These are phyloP conservation scores for Boletus smithii DNA, from an alignment of 1,284 basidiomycete genomes.

Conservation along the genomic window DNA sequence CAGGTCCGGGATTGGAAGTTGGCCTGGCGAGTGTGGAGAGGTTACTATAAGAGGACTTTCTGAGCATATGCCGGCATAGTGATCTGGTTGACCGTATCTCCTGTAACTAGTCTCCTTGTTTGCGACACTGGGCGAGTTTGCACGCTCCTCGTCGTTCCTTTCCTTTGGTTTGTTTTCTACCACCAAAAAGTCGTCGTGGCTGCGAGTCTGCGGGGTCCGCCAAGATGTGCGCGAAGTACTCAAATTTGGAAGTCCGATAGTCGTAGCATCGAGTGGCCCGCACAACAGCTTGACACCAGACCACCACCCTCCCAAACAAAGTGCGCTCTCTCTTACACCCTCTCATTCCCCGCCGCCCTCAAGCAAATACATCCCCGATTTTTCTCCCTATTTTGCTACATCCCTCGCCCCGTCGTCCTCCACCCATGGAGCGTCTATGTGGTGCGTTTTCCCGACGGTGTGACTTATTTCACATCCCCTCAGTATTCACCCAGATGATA, in stretches of 20 bases:
- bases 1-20: conserved; percentile 81
- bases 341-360: background rate
- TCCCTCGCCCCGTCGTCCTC: conserved; percentile 2
- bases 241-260: conserved; percentile 43
- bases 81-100: conserved; percentile 14
- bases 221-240: conserved; percentile 26
- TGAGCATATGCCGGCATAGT: conserved; percentile 39
- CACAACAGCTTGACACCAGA: conserved; percentile 34
- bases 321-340: conserved; percentile 10
- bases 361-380: background rate
- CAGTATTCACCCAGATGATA: conserved; percentile 51
- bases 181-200: conserved; percentile 15
- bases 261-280: conserved; percentile 28
- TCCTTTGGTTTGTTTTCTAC: background rate
- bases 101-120: background rate
- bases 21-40: conserved; percentile 82
- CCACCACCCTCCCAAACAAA: conserved; percentile 37
- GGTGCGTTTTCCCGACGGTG: conserved; percentile 42
- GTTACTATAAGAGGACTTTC: conserved; percentile 59
- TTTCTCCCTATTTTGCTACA: background rate
- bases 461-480: conserved; percentile 15
- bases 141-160: background rate
- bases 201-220: conserved; percentile 33
- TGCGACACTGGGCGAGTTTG: conserved; percentile 5
- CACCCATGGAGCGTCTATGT: conserved; percentile 57